Conservation (phyloP, 108 stramenopile species). For the Pseudonitzschia delicatissima region DNA sequence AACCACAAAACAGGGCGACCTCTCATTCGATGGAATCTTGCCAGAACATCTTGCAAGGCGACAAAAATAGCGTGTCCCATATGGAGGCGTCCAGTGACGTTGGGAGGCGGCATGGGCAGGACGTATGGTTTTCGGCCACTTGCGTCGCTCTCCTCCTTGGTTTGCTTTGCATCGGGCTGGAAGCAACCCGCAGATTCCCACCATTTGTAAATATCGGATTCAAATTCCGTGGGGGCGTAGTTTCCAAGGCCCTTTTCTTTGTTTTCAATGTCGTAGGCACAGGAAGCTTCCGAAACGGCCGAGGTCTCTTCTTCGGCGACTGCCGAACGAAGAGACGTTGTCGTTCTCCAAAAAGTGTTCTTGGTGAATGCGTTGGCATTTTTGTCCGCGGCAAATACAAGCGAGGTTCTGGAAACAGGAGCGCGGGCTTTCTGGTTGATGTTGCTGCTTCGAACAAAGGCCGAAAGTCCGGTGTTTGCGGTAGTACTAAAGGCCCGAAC, state of each 20-base stretch:
- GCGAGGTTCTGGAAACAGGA: conserved; percentile 1
- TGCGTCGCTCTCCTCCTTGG: conserved; percentile 1
- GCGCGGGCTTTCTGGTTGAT: background rate
- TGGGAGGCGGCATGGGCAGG: conserved; percentile 97
- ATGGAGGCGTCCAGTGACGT: conserved; percentile 98
- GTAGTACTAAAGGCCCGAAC: conserved; percentile 10
- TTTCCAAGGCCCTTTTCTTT: conserved; percentile 38
- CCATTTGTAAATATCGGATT: conserved; percentile 74
- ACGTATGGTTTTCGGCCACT: conserved; percentile 66
- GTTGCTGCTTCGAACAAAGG: conserved; percentile 1
- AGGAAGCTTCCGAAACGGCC: background rate
- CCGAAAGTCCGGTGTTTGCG: background rate
- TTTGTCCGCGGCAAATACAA: background rate
- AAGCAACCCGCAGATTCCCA: conserved; percentile 86
- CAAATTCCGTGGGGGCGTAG: conserved; percentile 76
- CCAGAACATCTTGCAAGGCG: conserved; percentile 96
- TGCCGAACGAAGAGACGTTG: conserved; percentile 10
- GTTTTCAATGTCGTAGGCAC: conserved; percentile 51
- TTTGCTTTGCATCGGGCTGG: conserved; percentile 70
- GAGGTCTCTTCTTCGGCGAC: background rate
- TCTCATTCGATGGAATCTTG: conserved; percentile 96
- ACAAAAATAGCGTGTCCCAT: conserved; percentile 99
- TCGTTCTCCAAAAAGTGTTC: conserved; percentile 10
- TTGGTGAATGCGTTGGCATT: background rate
- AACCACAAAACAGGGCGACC: conserved; percentile 95